These are phyloP conservation scores for Westerdykella sp. DNA, from an alignment of 2,329 filamentous ascomycete genomes.

Conservation along the genomic window DNA sequence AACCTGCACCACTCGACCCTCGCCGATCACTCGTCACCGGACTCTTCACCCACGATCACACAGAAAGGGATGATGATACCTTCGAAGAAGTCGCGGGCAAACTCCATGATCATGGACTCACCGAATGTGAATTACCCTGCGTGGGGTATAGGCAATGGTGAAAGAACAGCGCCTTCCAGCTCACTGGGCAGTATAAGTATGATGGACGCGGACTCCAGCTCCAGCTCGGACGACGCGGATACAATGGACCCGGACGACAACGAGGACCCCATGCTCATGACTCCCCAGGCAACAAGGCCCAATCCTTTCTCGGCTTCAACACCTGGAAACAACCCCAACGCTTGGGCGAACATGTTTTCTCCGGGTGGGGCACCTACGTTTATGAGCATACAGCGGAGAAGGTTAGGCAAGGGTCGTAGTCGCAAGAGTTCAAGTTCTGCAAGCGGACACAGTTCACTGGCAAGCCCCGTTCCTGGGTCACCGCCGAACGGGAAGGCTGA, in stretches of 20 bases:
- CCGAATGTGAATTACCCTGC: constrained; percentile 55
- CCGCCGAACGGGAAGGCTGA: constrained; percentile 58
- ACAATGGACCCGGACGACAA: constrained; percentile 45
- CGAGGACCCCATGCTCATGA: constrained; percentile 70
- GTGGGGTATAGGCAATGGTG: constrained; percentile 60
- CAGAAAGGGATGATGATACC: constrained; percentile 60
- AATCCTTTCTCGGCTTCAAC: constrained; percentile 39
- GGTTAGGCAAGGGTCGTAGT: constrained; percentile 53
- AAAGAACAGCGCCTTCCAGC: constrained; percentile 52
- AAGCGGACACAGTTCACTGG: constrained; percentile 63
- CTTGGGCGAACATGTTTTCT: constrained; percentile 61
- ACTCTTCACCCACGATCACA: constrained; percentile 80
- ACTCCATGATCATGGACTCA: constrained; percentile 51
- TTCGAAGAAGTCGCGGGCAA: constrained; percentile 42
- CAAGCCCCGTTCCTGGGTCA: constrained; percentile 66
- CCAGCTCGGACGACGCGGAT: constrained; percentile 54
- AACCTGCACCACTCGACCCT: constrained; percentile 93
- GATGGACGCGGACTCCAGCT: constrained; percentile 69
- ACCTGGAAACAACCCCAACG: constrained; percentile 46
- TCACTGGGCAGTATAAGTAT: constrained; percentile 76
- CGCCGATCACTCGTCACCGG: constrained; percentile 79
- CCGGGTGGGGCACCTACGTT: constrained; percentile 65
- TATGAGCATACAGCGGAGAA: constrained; percentile 66
- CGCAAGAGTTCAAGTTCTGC: constrained; percentile 63
- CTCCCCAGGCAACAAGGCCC: constrained; percentile 66